These are phyloP conservation scores for Mentha longifolia DNA, from an alignment of 257 asterid species.

Conservation along the genomic window DNA sequence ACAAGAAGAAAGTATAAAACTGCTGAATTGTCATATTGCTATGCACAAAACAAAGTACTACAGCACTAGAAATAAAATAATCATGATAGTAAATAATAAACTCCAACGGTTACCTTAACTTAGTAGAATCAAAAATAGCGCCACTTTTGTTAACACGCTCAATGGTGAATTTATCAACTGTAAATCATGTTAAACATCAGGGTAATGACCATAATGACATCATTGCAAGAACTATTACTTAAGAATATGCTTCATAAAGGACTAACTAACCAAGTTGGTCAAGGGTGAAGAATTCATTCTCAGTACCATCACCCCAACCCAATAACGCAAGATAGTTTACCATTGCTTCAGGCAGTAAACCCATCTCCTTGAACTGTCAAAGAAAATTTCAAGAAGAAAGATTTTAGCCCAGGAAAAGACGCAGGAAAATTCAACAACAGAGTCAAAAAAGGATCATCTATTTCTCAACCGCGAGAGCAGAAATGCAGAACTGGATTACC, in stretches of 20 bases:
- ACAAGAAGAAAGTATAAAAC: slow-evolving; percentile 8
- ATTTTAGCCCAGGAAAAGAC: slow-evolving; percentile 30
- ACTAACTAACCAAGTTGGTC: slow-evolving; percentile 76
- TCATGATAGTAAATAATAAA: neutral
- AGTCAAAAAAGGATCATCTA: neutral
- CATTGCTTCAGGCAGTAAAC: slow-evolving; percentile 84
- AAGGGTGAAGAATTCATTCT: slow-evolving; percentile 87
- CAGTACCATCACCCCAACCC: slow-evolving; percentile 99
- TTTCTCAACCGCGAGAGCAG: slow-evolving; percentile 8
- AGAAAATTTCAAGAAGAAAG: slow-evolving; percentile 30
- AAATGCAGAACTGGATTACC: slow-evolving; percentile 49
- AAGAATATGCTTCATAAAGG: slow-evolving; percentile 27
- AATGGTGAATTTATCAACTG: slow-evolving; percentile 86
- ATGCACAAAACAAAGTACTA: slow-evolving; percentile 21
- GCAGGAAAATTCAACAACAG: slow-evolving; percentile 19
- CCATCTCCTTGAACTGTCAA: slow-evolving; percentile 92
- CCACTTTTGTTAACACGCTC: slow-evolving; percentile 96
- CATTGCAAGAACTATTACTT: slow-evolving; percentile 27
- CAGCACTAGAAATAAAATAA: neutral
- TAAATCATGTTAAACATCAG: slow-evolving; percentile 37
- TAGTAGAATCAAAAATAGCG: slow-evolving; percentile 81
- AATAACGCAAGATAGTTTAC: slow-evolving; percentile 89
- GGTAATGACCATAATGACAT: slow-evolving; percentile 19
- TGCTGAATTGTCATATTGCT: slow-evolving; percentile 13
- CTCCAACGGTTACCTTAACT: slow-evolving; percentile 68